Evolutionary conservation across 2,329 filamentous ascomycete genomes (phyloP).

Genomic region (Berkeleyomyces basicola): DNA sequence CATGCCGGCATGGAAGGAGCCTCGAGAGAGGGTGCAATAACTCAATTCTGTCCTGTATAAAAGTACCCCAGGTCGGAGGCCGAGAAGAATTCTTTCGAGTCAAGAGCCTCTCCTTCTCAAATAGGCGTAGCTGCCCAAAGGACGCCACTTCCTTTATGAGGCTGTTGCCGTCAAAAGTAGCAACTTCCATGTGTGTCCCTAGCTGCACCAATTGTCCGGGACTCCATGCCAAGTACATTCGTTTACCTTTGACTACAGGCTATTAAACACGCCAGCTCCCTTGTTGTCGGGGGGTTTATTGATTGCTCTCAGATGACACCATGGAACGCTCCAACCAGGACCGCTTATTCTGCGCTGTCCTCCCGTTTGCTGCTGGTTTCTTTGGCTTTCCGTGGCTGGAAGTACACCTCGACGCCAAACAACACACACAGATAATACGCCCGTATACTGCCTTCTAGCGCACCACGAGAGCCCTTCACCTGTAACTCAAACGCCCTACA

Average conservation of each 20-base stretch:
- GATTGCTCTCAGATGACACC: background rate
- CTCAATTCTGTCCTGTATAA: background rate
- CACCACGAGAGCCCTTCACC: slow-evolving; percentile 22
- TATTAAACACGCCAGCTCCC: background rate
- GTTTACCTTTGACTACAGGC: too few species aligned
- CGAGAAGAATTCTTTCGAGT: background rate
- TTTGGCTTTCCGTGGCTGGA: background rate
- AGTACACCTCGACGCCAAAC: slow-evolving; percentile 5
- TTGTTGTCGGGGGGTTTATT: too few species aligned
- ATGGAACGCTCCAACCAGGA: background rate
- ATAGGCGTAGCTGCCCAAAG: too few species aligned
- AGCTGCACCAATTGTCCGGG: too few species aligned
- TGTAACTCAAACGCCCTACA: slow-evolving; percentile 26
- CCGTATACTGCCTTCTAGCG: background rate
- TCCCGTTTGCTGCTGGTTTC: background rate
- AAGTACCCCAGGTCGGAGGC: background rate
- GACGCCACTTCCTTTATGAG: too few species aligned
- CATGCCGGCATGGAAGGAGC: background rate
- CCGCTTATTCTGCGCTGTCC: background rate
- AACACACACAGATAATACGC: slow-evolving; percentile 13
- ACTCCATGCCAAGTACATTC: too few species aligned
- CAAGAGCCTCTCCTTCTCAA: background rate
- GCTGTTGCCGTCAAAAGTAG: too few species aligned
- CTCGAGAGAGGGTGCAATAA: background rate
- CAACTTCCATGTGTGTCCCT: too few species aligned